Conservation (phyloP, 345 rosid genomes). For the Triadica sebifera region DNA sequence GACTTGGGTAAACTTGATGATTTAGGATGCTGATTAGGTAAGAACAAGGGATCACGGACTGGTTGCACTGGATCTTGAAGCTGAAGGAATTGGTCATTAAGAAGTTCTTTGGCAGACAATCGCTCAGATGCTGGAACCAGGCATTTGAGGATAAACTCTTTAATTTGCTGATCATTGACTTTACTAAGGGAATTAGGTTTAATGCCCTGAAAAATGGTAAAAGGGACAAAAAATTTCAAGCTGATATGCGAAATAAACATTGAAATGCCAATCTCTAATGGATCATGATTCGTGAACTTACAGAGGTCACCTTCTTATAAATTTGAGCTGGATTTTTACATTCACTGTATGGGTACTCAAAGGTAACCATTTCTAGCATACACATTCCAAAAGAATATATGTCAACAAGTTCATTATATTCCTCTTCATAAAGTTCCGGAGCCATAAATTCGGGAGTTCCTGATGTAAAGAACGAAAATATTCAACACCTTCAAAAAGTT, state of each 20-base stretch:
- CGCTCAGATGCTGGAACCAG: constrained; percentile 68
- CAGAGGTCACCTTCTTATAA: constrained; percentile 89
- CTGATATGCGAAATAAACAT: not conserved
- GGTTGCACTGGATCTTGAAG: constrained; percentile 38
- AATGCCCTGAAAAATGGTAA: constrained; percentile 41
- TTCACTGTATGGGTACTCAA: constrained; percentile 75
- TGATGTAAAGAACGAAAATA: not conserved
- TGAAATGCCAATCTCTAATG: not conserved
- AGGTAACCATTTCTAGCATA: constrained; percentile 85
- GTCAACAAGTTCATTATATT: constrained; percentile 81
- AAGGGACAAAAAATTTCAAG: constrained; percentile 13
- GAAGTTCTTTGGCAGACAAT: constrained; percentile 70
- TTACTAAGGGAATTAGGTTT: constrained; percentile 64
- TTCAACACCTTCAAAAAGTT: not conserved
- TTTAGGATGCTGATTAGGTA: constrained; percentile 5
- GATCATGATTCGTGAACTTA: constrained; percentile 28
- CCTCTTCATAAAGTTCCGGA: constrained; percentile 83
- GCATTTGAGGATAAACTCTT: constrained; percentile 70
- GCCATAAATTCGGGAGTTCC: constrained; percentile 98
- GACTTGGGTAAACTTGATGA: constrained; percentile 37
- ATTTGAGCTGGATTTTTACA: constrained; percentile 92
- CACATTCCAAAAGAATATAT: constrained; percentile 94
- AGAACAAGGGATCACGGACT: constrained; percentile 53
- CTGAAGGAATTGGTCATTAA: constrained; percentile 58
- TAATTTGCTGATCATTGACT: constrained; percentile 62